Evolutionary conservation across 2,329 filamentous ascomycete species (phyloP).

Genomic region (Claviceps humidiphila): DNA sequence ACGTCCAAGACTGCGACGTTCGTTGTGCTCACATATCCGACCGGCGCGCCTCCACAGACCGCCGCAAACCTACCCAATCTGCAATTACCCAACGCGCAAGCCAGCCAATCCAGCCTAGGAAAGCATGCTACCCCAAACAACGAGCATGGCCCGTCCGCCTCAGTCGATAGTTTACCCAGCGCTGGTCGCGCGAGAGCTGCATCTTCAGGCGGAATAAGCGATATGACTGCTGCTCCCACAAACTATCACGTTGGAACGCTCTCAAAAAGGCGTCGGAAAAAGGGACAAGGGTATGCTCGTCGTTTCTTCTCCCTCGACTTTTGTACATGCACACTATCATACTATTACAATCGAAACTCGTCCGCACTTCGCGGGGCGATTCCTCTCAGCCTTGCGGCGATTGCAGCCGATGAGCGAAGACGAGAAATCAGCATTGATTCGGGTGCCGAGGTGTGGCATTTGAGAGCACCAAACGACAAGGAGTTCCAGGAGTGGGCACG

Average conservation of each 20-base stretch:
- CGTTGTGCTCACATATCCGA: conserved; percentile 86
- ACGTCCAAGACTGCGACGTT: conserved; percentile 91
- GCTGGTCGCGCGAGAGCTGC: conserved; percentile 26
- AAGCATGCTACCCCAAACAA: conserved; percentile 32
- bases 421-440: conserved; percentile 95
- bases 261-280: conserved; percentile 82
- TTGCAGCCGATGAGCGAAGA: conserved; percentile 76
- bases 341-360: conserved; percentile 90
- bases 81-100: conserved; percentile 24
- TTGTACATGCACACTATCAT: conserved; percentile 84
- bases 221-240: conserved; percentile 25
- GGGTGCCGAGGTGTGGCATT: conserved; percentile 91
- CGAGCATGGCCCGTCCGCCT: conserved; percentile 35
- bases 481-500: conserved; percentile 83
- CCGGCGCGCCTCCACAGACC: conserved; percentile 62
- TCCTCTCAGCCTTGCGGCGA: conserved; percentile 77
- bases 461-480: conserved; percentile 66
- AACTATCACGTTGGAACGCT: conserved; percentile 73
- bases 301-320: conserved; percentile 96
- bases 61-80: conserved; percentile 55
- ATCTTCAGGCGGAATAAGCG: conserved; percentile 40
- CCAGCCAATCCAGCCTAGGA: conserved; percentile 39
- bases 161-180: conserved; percentile 48
- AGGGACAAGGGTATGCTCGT: conserved; percentile 82
- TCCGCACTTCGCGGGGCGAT: conserved; percentile 86